Conservation (phyloP, 2,329 filamentous ascomycete species). For the Paramyrothecium sp. region DNA sequence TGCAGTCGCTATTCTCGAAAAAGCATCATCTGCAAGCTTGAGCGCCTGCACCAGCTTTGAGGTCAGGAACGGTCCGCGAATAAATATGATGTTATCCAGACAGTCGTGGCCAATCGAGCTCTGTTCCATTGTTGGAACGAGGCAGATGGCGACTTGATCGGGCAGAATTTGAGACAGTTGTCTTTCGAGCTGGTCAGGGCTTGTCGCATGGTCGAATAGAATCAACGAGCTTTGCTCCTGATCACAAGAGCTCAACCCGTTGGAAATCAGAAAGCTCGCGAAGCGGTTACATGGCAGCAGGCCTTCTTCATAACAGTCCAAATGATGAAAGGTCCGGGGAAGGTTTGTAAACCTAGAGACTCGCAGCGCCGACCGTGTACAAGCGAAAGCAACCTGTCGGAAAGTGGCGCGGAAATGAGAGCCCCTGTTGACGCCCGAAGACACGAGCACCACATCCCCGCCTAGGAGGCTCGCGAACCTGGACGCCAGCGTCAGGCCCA, state of each 20-base stretch:
- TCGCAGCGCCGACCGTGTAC: not conserved
- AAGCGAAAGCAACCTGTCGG: slow-evolving; percentile 1
- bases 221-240: slow-evolving; percentile 3
- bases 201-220: slow-evolving; percentile 9
- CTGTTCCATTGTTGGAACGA: slow-evolving; percentile 1
- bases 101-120: not conserved
- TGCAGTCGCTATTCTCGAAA: not conserved
- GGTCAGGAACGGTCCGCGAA: slow-evolving; percentile 9
- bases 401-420: slow-evolving; percentile 35
- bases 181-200: slow-evolving; percentile 1
- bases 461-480: slow-evolving; percentile 38
- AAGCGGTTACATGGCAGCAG: slow-evolving; percentile 5
- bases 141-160: slow-evolving; percentile 12
- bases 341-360: not conserved
- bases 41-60: slow-evolving; percentile 9
- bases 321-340: slow-evolving; percentile 6
- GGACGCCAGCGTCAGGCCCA: slow-evolving; percentile 39
- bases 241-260: slow-evolving; percentile 6
- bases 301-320: not conserved
- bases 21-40: slow-evolving; percentile 4
- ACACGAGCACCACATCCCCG: slow-evolving; percentile 33
- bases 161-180: slow-evolving; percentile 1
- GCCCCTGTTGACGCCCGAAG: slow-evolving; percentile 29
- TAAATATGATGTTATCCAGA: slow-evolving; percentile 11
- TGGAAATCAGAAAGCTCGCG: slow-evolving; percentile 1